phyloP scores from a whole-genome alignment of 2,329 filamentous ascomycete genomes.

The Alternaria burnsii region DNA sequence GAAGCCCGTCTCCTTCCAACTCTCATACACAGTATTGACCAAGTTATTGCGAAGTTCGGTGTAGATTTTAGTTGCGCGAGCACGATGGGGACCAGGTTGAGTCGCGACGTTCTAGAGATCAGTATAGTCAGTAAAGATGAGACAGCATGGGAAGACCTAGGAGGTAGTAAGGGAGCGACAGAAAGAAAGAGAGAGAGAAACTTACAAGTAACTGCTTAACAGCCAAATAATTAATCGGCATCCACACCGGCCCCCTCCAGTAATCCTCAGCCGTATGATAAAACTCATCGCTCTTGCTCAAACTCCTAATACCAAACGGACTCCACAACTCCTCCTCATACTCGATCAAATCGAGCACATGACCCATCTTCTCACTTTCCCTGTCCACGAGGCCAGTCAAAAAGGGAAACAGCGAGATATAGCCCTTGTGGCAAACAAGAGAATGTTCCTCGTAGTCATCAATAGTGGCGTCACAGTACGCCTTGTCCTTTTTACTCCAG shows the following conservation, averaged over 20 bases:
- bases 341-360: constrained; percentile 77
- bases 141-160: too few species aligned
- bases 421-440: constrained; percentile 95
- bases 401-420: constrained; percentile 93
- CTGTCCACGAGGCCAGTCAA: constrained; percentile 79
- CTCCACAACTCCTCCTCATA: constrained; percentile 91
- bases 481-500: constrained; percentile 82
- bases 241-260: constrained; percentile 95
- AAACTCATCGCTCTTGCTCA: constrained; percentile 82
- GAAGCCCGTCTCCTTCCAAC: constrained; percentile 91
- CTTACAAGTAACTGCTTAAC: constrained; percentile 75
- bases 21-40: constrained; percentile 85
- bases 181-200: neutral
- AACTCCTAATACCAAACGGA: constrained; percentile 83
- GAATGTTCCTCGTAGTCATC: constrained; percentile 92
- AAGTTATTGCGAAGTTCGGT: constrained; percentile 80
- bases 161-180: neutral
- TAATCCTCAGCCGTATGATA: constrained; percentile 97
- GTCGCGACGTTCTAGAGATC: constrained; percentile 69
- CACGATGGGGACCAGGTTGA: constrained; percentile 70
- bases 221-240: constrained; percentile 95
- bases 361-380: constrained; percentile 76
- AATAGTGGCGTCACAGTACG: constrained; percentile 94
- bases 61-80: constrained; percentile 77
- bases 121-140: neutral